Conservation (phyloP, 2,329 filamentous ascomycete species). For the Apiospora sp. region DNA sequence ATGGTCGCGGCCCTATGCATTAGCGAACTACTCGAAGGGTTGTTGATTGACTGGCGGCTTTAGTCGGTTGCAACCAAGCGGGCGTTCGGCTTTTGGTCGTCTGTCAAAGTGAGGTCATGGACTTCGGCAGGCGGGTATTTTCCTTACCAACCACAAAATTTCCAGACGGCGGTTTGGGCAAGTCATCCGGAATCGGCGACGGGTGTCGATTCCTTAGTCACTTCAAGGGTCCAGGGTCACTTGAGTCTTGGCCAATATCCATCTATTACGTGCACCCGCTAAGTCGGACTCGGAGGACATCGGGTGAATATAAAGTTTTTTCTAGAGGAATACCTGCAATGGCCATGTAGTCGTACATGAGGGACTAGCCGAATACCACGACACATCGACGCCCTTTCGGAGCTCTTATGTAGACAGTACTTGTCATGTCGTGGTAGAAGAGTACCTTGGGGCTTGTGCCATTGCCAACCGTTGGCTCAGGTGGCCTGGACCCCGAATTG, state of each 20-base stretch:
- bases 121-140: neutral
- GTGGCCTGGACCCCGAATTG: neutral
- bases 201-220: neutral
- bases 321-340: neutral
- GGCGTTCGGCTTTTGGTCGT: neutral
- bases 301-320: constrained; percentile 16
- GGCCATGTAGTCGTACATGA: neutral
- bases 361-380: constrained; percentile 5
- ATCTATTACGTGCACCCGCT: constrained; percentile 18
- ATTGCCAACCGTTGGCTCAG: neutral
- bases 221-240: neutral
- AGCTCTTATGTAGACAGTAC: neutral
- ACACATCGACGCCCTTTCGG: neutral
- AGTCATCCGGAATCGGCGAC: constrained; percentile 4
- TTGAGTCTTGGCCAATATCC: neutral
- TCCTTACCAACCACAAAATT: neutral
- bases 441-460: neutral
- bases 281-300: neutral
- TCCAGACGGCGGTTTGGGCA: neutral
- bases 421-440: neutral
- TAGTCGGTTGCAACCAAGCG: constrained; percentile 6
- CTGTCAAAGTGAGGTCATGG: neutral
- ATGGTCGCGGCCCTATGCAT: neutral
- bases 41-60: neutral
- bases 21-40: neutral